phyloP scores from a whole-genome alignment of 139 green algal genomes.

The Ettlia oleoabundans region DNA sequence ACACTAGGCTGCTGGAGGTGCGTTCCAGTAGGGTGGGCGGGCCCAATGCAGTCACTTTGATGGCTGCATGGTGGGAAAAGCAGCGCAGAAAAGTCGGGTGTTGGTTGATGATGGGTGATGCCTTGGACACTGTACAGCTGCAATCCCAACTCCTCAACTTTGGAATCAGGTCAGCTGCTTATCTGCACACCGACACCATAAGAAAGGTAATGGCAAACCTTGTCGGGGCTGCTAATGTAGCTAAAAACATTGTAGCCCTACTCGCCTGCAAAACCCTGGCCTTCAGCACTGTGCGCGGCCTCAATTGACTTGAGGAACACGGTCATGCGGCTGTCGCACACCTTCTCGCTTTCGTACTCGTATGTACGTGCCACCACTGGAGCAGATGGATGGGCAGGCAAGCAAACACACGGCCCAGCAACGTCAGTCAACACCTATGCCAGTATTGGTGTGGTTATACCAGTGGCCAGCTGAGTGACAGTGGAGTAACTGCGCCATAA shows the following conservation, averaged over 20 bases:
- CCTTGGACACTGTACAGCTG: no score
- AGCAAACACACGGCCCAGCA: background rate
- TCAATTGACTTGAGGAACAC: slow-evolving; percentile 73
- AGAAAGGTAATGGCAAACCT: no score
- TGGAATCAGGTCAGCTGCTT: no score
- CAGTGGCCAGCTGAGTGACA: no score
- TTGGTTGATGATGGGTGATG: background rate
- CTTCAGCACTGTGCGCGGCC: slow-evolving; percentile 57
- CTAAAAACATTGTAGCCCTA: no score
- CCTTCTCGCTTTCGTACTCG: slow-evolving; percentile 69
- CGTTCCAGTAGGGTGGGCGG: slow-evolving; percentile 83
- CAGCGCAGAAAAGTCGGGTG: no score
- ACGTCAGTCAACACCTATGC: no score
- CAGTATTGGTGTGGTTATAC: no score
- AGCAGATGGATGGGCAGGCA: background rate
- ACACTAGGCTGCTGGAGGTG: slow-evolving; percentile 57
- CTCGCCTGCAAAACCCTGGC: slow-evolving; percentile 72
- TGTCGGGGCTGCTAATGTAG: no score
- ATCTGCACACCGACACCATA: no score
- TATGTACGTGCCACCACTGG: slow-evolving; percentile 68
- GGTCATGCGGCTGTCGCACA: slow-evolving; percentile 74
- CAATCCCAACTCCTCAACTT: no score
- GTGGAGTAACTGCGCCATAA: no score
- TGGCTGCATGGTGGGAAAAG: slow-evolving; percentile 70
- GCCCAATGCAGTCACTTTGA: slow-evolving; percentile 90